phyloP scores from a whole-genome alignment of 306 rosid species.

The Mimosa pudica region DNA sequence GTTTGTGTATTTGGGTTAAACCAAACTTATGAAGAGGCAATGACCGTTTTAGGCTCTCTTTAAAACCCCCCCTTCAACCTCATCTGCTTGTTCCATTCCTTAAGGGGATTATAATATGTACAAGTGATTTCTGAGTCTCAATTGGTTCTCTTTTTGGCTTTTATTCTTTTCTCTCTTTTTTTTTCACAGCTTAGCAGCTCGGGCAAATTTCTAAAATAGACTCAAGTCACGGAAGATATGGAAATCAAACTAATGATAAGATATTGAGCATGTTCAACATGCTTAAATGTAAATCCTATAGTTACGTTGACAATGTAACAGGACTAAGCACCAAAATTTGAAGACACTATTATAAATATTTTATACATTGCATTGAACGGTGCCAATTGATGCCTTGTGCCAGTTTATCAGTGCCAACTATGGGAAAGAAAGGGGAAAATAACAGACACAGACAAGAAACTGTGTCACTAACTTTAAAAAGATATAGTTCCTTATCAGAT shows the following conservation, averaged over 20 bases:
- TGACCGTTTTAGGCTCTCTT: slow-evolving; percentile 49
- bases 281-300: neutral
- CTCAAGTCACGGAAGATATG: neutral
- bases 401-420: neutral
- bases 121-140: slow-evolving; percentile 26
- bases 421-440: neutral
- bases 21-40: slow-evolving; percentile 41
- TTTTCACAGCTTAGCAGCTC: slow-evolving; percentile 1
- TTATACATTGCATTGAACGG: neutral
- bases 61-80: slow-evolving; percentile 43
- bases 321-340: neutral
- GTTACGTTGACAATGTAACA: neutral
- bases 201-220: neutral
- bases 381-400: neutral
- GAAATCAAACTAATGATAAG: neutral
- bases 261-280: neutral
- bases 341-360: neutral
- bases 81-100: slow-evolving; percentile 50
- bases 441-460: neutral
- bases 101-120: slow-evolving; percentile 33
- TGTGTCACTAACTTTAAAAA: neutral
- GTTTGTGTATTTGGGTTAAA: slow-evolving; percentile 31
- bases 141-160: neutral
- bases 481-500: neutral
- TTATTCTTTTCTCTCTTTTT: neutral